phyloP scores from a whole-genome alignment of 306 rosid genomes.

The Begonia loranthoides region DNA sequence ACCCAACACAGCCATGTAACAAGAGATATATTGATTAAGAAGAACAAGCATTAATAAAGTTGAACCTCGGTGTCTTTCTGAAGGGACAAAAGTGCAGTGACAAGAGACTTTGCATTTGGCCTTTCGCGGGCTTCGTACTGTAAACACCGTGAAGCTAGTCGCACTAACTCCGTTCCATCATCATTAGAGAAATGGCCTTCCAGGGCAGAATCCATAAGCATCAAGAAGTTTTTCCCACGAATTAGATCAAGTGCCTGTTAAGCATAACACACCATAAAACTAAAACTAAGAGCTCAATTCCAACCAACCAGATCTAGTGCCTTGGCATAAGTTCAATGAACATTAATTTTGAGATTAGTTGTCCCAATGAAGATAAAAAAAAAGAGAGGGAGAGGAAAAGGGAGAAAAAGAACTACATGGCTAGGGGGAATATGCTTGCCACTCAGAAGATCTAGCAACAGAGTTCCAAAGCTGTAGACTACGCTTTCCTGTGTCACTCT shows the following conservation, averaged over 20 bases:
- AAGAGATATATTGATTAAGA: no score
- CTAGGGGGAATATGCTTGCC: background rate
- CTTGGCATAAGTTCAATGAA: background rate
- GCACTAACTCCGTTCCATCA: slow-evolving; percentile 1
- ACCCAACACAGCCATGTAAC: no score
- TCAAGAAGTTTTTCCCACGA: background rate
- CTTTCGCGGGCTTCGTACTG: slow-evolving; percentile 1
- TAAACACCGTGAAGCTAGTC: slow-evolving; percentile 1
- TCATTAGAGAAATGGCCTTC: slow-evolving; percentile 1
- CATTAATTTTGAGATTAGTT: background rate
- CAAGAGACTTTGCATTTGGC: background rate
- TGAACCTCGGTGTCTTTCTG: background rate
- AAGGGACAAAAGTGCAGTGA: background rate
- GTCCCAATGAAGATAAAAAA: no score
- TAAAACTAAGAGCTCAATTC: background rate
- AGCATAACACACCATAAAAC: background rate
- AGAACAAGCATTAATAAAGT: no score
- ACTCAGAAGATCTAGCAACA: background rate
- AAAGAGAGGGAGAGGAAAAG: no score
- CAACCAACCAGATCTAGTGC: no score
- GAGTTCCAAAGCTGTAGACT: background rate
- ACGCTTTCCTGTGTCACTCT: background rate
- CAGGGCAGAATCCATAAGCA: background rate
- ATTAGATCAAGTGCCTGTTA: slow-evolving; percentile 1
- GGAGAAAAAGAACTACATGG: slow-evolving; percentile 1